Evolutionary conservation across 805 yeast genomes (phyloP), one percentile per base, ranked within the genome.

Genomic region (Komagataella pastoris): DNA sequence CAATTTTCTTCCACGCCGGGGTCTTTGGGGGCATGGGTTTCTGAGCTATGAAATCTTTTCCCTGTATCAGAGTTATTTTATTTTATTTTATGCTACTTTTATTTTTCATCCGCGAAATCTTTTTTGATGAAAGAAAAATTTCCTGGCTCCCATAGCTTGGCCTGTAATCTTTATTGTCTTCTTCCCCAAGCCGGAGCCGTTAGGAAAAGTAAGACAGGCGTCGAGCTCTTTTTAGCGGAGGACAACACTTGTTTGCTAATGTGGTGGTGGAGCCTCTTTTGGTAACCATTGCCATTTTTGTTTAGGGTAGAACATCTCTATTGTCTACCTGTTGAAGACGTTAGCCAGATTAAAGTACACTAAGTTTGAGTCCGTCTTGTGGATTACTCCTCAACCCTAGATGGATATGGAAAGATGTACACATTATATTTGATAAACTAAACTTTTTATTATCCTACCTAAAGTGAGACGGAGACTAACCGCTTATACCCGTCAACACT

Each of bases 1-100:
- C 95, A 6, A 83, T 71, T 58, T 80, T 73, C 63, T 86, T 86
- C 95, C 95, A 86, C 1, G 95, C 95, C 44, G 95, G 95, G n/a
- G 78, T 65, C 56, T 61, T 56, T 44, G 50, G 48, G 55, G 54
- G 45, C 56, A 51, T 48, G 50, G 44, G 17, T 17, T 30, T 30
- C 6, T 21, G 14, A 30, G 40, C 40, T 30, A 10, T 30, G 40
- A 30, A 30, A 30, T 30, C 40, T 30, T 30, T 30, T 30, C 40
- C 40, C 40, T 30, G n/a, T 10, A 8, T n/a, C 40, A 30, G 8
- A 8, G 10, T 30, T 8, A 30, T 10, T 30, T 30, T 30, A 8
- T 30, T 14, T 10, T 30, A 10, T 10, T 30, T 30, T 30, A 10
- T 30, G 7, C 8, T 30, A 30, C 6, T 10, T 30, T 30, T 10